phyloP scores from a whole-genome alignment of 2,329 filamentous ascomycete genomes.

The Aspergillus sp. region DNA sequence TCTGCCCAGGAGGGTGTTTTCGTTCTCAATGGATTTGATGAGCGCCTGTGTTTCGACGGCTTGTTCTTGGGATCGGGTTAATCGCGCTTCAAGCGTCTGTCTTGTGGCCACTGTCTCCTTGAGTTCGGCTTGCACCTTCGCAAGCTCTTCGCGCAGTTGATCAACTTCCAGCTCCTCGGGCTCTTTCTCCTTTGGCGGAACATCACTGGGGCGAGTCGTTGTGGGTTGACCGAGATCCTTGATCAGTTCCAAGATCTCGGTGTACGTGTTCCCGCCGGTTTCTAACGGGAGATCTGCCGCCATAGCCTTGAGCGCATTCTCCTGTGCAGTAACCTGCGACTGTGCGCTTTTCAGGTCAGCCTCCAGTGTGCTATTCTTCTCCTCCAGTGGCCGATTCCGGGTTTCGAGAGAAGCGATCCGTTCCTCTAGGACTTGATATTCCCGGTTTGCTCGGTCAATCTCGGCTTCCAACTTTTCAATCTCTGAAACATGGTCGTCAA shows the following conservation, averaged over 20 bases:
- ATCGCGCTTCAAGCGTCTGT: constrained; percentile 34
- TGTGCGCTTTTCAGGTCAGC: constrained; percentile 35
- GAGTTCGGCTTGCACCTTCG: constrained; percentile 28
- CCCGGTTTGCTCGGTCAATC: constrained; percentile 30
- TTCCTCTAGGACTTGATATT: constrained; percentile 35
- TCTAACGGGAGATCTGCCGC: constrained; percentile 36
- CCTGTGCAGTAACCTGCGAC: constrained; percentile 36
- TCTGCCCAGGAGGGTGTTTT: constrained; percentile 37
- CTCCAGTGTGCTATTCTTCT: constrained; percentile 37
- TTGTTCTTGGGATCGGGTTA: constrained; percentile 35
- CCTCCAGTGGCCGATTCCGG: constrained; percentile 36
- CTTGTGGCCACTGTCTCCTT: constrained; percentile 27
- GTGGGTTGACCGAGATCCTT: constrained; percentile 30
- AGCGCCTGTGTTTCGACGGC: constrained; percentile 36
- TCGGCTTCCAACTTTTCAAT: constrained; percentile 36
- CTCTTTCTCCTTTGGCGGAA: constrained; percentile 18
- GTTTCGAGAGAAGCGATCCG: constrained; percentile 33
- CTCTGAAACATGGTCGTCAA: constrained; percentile 34
- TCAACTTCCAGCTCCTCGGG: constrained; percentile 19
- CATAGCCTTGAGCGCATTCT: constrained; percentile 36
- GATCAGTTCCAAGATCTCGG: constrained; percentile 39
- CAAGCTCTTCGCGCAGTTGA: constrained; percentile 28
- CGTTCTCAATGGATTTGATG: constrained; percentile 37
- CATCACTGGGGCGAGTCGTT: constrained; percentile 11
- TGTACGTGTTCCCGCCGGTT: constrained; percentile 33